A percentile compares a stretch with the other conserved stretches of the same genome.
These are phyloP conservation scores for Cyberlindnera mycetangii DNA, from an alignment of 805 yeast genomes.

Conservation along the genomic window DNA sequence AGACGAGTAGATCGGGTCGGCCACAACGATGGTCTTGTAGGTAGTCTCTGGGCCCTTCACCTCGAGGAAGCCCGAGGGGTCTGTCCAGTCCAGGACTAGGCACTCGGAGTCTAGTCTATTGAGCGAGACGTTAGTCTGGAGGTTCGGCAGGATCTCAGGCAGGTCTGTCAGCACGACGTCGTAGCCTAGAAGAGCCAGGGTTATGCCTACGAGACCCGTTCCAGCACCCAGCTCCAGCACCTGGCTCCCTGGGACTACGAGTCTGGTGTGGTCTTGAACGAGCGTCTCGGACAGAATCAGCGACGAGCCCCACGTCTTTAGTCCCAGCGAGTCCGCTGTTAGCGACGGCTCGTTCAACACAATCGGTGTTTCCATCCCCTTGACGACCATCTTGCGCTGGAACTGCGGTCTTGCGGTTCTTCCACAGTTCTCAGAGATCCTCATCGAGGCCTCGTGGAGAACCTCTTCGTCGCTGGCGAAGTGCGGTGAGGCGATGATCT, in stretches of 20 bases:
- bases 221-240: constrained; percentile 88
- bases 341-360: constrained; percentile 75
- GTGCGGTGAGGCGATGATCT: constrained; percentile 43
- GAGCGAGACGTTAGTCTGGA: constrained; percentile 52
- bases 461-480: constrained; percentile 38
- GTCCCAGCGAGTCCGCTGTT: constrained; percentile 82
- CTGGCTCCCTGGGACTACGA: constrained; percentile 25
- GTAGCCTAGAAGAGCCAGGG: constrained; percentile 52
- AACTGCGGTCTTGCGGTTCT: constrained; percentile 77
- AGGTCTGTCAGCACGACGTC: constrained; percentile 62
- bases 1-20: constrained; percentile 88
- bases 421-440: constrained; percentile 82
- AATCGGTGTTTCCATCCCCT: constrained; percentile 31
- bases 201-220: constrained; percentile 86
- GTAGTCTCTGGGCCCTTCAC: constrained; percentile 27
- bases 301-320: constrained; percentile 96
- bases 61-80: constrained; percentile 43
- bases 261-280: constrained; percentile 33
- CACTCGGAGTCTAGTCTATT: constrained; percentile 45
- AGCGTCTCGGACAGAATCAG: constrained; percentile 58
- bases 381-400: constrained; percentile 53
- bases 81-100: constrained; percentile 74
- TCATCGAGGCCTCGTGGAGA: constrained; percentile 51
- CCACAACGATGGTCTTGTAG: constrained; percentile 63
- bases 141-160: constrained; percentile 69